Evolutionary conservation across 208 protist genomes (phyloP).

Genomic region (Porcisia hertigi): DNA sequence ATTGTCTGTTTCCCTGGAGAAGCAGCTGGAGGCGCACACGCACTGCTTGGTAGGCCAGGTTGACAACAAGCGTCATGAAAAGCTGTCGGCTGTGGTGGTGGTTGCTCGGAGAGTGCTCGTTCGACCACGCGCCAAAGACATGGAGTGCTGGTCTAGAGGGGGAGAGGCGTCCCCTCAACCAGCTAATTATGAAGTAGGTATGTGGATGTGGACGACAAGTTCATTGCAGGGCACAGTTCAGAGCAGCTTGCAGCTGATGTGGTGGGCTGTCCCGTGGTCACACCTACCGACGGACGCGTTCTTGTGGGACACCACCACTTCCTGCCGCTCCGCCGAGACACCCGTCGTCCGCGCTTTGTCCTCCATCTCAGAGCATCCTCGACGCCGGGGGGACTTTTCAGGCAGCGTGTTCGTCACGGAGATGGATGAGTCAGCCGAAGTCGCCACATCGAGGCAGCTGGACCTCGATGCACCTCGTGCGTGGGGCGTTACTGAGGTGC

Average conservation of each 20-base stretch:
- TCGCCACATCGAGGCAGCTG: neutral
- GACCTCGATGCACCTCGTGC: conserved; percentile 4
- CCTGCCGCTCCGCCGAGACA: conserved; percentile 2
- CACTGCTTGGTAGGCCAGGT: conserved; percentile 24
- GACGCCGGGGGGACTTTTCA: neutral
- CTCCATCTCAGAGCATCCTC: neutral
- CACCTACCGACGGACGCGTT: conserved; percentile 3
- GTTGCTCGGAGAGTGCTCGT: conserved; percentile 21
- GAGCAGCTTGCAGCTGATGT: conserved; percentile 6
- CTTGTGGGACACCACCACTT: conserved; percentile 18
- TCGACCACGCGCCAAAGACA: neutral
- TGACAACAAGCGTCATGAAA: neutral
- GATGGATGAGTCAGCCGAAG: neutral
- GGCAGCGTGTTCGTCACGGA: conserved; percentile 19
- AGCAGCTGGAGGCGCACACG: conserved; percentile 41
- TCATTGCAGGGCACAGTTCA: neutral
- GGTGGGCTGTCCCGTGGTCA: conserved; percentile 6
- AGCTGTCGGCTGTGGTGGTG: conserved; percentile 2
- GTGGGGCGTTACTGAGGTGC: conserved; percentile 21
- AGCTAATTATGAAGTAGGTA: conserved; percentile 8
- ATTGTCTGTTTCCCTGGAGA: conserved; percentile 52
- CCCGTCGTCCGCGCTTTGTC: neutral
- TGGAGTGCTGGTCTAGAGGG: neutral
- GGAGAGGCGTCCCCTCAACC: neutral
- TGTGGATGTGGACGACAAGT: conserved; percentile 18